Percentiles rank a stretch among this genome's conserved stretches.
Evolutionary conservation across 352 stramenopile genomes (phyloP).

Genomic region (Globisporangium parvum): DNA sequence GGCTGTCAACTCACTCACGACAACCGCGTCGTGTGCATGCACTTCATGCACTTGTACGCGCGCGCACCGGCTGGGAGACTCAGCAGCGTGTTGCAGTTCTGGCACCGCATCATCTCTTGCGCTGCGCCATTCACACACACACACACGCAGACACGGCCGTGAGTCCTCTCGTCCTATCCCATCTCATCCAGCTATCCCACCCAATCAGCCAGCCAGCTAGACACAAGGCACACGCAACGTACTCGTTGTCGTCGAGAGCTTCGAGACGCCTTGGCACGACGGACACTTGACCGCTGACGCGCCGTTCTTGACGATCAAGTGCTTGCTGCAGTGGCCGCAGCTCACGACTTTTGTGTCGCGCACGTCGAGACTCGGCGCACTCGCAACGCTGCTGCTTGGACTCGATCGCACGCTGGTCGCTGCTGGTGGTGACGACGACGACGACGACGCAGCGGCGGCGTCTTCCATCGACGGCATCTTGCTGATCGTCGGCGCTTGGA

Average conservation of each 20-base stretch:
- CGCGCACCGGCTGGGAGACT: conserved; percentile 72
- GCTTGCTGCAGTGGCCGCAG: conserved; percentile 80
- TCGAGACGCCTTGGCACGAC: conserved; percentile 73
- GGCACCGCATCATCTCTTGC: conserved; percentile 85
- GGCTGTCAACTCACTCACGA: conserved; percentile 32
- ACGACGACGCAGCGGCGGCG: too few species aligned
- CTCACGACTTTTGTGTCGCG: conserved; percentile 82
- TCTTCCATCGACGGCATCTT: conserved; percentile 20
- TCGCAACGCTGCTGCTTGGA: too few species aligned
- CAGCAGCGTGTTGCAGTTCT: conserved; percentile 82
- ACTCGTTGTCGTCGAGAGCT: conserved; percentile 80
- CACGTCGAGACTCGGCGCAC: conserved; percentile 23
- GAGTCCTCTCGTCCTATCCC: background rate
- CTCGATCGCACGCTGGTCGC: background rate
- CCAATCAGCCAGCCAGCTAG: too few species aligned
- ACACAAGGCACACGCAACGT: conserved; percentile 21
- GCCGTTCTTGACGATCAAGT: conserved; percentile 75
- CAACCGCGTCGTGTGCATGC: conserved; percentile 69
- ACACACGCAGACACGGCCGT: conserved; percentile 12
- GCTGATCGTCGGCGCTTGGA: conserved; percentile 43
- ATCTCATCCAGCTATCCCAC: background rate
- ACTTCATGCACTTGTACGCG: conserved; percentile 90
- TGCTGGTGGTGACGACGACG: background rate
- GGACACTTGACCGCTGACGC: conserved; percentile 79
- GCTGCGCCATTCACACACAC: conserved; percentile 25